phyloP scores from a whole-genome alignment of 2,329 filamentous ascomycete species.

The Alternaria longipes region DNA sequence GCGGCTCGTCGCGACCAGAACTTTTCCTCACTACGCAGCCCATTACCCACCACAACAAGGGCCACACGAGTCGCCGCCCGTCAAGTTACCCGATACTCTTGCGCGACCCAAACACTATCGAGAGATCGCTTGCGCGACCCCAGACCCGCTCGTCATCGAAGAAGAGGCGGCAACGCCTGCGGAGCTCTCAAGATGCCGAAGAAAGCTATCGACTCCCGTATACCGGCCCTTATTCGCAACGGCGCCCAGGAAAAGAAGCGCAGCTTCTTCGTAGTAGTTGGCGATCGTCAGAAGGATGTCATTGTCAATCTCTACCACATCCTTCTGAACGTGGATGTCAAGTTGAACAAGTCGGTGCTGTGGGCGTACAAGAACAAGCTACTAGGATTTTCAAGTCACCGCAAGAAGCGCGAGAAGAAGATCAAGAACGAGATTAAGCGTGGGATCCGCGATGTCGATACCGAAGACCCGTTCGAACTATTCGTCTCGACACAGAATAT shows the following conservation, averaged over 20 bases:
- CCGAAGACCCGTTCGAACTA: slow-evolving; percentile 94
- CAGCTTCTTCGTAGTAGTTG: slow-evolving; percentile 97
- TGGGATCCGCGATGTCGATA: slow-evolving; percentile 89
- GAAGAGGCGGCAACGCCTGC: slow-evolving; percentile 45
- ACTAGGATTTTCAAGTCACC: slow-evolving; percentile 89
- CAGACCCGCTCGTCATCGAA: slow-evolving; percentile 2
- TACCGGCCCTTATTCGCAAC: slow-evolving; percentile 53
- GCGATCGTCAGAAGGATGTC: slow-evolving; percentile 92
- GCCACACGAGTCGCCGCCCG: slow-evolving; percentile 1
- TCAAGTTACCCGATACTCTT: background rate
- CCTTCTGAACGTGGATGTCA: slow-evolving; percentile 87
- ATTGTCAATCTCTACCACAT: slow-evolving; percentile 96
- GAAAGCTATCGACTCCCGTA: slow-evolving; percentile 52
- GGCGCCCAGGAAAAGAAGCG: slow-evolving; percentile 82
- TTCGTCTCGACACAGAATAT: slow-evolving; percentile 97
- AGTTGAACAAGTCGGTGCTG: slow-evolving; percentile 93
- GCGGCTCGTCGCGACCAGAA: slow-evolving; percentile 12
- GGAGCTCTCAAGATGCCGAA: slow-evolving; percentile 49
- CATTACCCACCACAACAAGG: slow-evolving; percentile 7
- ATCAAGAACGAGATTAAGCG: slow-evolving; percentile 98
- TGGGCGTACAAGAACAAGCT: slow-evolving; percentile 99
- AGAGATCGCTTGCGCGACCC: slow-evolving; percentile 12
- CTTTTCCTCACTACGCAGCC: slow-evolving; percentile 12
- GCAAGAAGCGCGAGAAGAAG: slow-evolving; percentile 97
- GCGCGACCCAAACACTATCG: slow-evolving; percentile 8